Conservation (phyloP, 768 basidiomycete genomes). For the Amanita brunnescens region DNA sequence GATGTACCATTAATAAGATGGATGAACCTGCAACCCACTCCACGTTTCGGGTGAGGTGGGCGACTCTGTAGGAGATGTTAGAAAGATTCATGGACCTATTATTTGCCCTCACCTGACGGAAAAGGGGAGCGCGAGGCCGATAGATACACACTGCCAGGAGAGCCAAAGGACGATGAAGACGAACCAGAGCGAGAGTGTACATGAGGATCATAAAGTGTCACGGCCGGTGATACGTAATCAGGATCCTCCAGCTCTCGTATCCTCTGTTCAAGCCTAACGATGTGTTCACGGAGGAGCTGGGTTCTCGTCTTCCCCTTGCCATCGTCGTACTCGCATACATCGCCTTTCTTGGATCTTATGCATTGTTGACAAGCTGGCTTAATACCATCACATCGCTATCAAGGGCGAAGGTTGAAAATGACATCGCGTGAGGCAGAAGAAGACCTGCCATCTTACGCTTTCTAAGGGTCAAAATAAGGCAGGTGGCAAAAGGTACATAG, state of each 20-base stretch:
- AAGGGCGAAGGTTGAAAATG: slow-evolving; percentile 4
- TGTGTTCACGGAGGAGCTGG: slow-evolving; percentile 70
- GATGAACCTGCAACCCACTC: slow-evolving; percentile 17
- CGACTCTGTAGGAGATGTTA: slow-evolving; percentile 22
- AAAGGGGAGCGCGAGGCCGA: slow-evolving; percentile 53
- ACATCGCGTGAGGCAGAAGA: neutral
- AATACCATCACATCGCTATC: slow-evolving; percentile 65
- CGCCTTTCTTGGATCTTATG: slow-evolving; percentile 65
- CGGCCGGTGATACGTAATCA: slow-evolving; percentile 58
- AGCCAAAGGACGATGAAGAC: slow-evolving; percentile 45
- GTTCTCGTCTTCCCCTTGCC: slow-evolving; percentile 80
- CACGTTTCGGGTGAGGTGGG: slow-evolving; percentile 43
- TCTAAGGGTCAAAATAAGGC: slow-evolving; percentile 23
- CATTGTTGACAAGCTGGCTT: slow-evolving; percentile 80
- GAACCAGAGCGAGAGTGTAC: slow-evolving; percentile 42
- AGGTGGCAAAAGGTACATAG: slow-evolving; percentile 5
- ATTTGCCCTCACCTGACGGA: slow-evolving; percentile 35
- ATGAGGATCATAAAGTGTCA: slow-evolving; percentile 66
- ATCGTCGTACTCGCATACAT: slow-evolving; percentile 75
- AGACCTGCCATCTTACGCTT: slow-evolving; percentile 59
- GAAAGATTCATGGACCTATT: neutral
- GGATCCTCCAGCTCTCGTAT: slow-evolving; percentile 71
- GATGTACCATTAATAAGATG: neutral
- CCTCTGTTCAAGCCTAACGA: slow-evolving; percentile 60
- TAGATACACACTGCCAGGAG: slow-evolving; percentile 42